These are phyloP conservation scores for Avena atlantica DNA, from an alignment of 176 grass and related monocot genomes.

Conservation along the genomic window DNA sequence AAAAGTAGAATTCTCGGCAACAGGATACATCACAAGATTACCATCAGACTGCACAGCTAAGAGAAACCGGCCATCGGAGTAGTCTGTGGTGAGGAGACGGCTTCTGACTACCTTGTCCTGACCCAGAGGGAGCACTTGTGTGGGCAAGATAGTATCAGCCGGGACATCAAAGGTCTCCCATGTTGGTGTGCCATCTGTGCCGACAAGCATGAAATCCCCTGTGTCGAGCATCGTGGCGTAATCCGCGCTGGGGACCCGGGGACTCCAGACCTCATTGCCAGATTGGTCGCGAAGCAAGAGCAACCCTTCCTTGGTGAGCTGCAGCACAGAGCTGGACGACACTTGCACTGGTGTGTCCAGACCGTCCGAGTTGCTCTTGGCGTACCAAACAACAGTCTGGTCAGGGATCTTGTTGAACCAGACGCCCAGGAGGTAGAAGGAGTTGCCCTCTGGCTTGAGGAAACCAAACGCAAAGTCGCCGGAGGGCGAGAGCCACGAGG, in stretches of 20 bases:
- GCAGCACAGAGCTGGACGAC: not conserved
- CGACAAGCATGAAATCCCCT: not conserved
- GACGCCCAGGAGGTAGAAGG: not conserved
- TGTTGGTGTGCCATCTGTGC: not conserved
- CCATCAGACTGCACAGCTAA: not conserved
- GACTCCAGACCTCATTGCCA: not conserved
- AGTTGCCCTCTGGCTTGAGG: not conserved
- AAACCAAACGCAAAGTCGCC: conserved; percentile 34
- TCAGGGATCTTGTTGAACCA: conserved; percentile 33
- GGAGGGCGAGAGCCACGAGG: conserved; percentile 34
- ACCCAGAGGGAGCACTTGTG: not conserved
- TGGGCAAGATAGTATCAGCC: conserved; percentile 39
- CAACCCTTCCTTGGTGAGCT: not conserved
- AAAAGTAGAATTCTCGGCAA: not conserved
- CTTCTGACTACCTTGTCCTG: not conserved
- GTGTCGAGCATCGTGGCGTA: conserved; percentile 14
- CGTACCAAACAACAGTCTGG: not conserved
- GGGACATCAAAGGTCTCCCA: not conserved
- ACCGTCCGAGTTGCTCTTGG: not conserved
- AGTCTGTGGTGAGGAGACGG: not conserved
- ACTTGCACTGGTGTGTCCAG: not conserved
- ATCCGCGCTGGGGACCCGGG: not conserved
- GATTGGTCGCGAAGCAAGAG: not conserved
- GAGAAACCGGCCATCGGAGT: conserved; percentile 16
- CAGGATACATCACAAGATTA: conserved; percentile 8